Evolutionary conservation across 2,329 filamentous ascomycete genomes (phyloP).

Genomic region (Exophiala sideris): DNA sequence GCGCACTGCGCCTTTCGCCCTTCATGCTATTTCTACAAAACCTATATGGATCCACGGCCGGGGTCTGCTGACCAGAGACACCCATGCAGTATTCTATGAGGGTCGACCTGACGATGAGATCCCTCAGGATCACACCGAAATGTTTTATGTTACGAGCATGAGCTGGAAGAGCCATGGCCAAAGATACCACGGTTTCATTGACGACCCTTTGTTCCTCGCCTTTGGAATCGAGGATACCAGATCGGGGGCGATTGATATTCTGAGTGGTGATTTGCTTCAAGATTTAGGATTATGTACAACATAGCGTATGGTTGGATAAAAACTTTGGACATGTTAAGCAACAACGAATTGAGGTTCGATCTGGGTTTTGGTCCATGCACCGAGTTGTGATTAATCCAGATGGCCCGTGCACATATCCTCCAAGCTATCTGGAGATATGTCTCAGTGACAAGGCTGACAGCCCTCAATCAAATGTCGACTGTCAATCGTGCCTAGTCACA

Average conservation of each 20-base stretch:
- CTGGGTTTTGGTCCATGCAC: too few relatives aligned
- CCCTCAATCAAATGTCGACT: too few relatives aligned
- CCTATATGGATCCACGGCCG: constrained; percentile 56
- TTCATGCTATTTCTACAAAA: constrained; percentile 23
- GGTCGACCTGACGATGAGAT: background rate
- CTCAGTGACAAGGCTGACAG: too few relatives aligned
- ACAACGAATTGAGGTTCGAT: too few relatives aligned
- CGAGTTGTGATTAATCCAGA: too few relatives aligned
- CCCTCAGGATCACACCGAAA: constrained; percentile 42
- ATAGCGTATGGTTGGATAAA: too few relatives aligned
- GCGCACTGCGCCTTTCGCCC: constrained; percentile 17
- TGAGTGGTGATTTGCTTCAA: constrained; percentile 48
- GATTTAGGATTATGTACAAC: constrained; percentile 39
- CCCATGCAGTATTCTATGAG: background rate
- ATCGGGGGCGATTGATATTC: constrained; percentile 50
- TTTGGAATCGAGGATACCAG: constrained; percentile 56
- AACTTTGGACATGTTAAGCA: too few relatives aligned
- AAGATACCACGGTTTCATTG: constrained; percentile 55
- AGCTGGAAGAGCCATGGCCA: constrained; percentile 50
- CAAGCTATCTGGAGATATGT: too few relatives aligned
- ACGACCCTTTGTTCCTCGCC: constrained; percentile 54
- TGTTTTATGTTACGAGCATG: constrained; percentile 58
- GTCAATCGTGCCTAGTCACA: too few relatives aligned
- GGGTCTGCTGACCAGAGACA: background rate
- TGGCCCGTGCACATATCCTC: too few relatives aligned